Percentiles rank a stretch among this genome's conserved stretches.
phyloP scores from a whole-genome alignment of 768 basidiomycete species.

The Lactifluus rugatus region DNA sequence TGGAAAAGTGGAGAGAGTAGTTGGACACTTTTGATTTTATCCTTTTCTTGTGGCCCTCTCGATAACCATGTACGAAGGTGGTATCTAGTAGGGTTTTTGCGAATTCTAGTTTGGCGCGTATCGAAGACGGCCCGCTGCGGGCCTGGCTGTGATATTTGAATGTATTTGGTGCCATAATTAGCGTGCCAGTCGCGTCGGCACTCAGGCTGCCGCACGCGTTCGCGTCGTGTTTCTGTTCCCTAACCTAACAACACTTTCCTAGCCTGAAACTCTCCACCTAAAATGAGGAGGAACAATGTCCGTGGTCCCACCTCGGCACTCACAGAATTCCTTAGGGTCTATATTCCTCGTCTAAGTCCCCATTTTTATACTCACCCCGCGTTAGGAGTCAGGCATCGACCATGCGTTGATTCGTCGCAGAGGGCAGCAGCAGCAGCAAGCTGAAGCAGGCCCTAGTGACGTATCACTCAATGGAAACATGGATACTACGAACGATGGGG shows the following conservation, averaged over 20 bases:
- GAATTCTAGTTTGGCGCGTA: too few relatives aligned
- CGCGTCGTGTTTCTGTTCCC: neutral
- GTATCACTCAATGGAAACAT: conserved; percentile 10
- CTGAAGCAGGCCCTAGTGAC: conserved; percentile 40
- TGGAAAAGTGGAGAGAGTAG: too few relatives aligned
- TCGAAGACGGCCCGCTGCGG: too few relatives aligned
- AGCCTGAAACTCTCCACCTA: neutral
- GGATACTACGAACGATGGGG: conserved; percentile 17
- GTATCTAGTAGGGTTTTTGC: too few relatives aligned
- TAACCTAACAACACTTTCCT: too few relatives aligned
- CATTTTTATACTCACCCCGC: neutral
- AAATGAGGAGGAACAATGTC: conserved; percentile 41
- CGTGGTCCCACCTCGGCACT: conserved; percentile 77
- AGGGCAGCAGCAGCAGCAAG: conserved; percentile 26
- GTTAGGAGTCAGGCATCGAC: conserved; percentile 45
- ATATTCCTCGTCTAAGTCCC: conserved; percentile 8
- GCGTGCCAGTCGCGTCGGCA: neutral
- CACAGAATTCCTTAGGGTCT: conserved; percentile 69
- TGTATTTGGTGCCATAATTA: neutral
- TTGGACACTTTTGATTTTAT: too few relatives aligned
- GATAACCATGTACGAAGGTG: neutral
- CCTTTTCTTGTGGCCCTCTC: neutral
- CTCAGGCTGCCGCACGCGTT: neutral
- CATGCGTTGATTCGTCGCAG: conserved; percentile 33
- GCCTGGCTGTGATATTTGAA: neutral